Percentiles rank a stretch among this genome's conserved stretches.
Evolutionary conservation across 2,329 filamentous ascomycete genomes (phyloP).

Genomic region (Stagonosporopsis vannaccii): DNA sequence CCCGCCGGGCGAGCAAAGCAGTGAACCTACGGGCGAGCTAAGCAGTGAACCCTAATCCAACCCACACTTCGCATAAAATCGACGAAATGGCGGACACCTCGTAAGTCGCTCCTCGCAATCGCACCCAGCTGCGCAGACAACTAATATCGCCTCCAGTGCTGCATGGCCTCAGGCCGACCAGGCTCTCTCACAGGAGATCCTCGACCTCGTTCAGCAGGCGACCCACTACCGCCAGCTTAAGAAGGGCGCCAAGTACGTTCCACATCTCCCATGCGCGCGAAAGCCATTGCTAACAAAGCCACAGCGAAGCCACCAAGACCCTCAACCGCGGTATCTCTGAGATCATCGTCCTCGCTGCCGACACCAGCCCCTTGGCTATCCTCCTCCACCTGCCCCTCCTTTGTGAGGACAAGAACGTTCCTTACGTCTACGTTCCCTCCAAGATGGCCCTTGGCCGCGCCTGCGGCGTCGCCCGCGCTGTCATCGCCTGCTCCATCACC

Average conservation of each 20-base stretch:
- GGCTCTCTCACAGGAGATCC: conserved; percentile 59
- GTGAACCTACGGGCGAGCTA: conserved; percentile 47
- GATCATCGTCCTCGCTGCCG: conserved; percentile 81
- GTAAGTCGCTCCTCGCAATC: neutral
- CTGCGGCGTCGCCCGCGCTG: conserved; percentile 85
- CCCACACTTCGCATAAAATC: conserved; percentile 1
- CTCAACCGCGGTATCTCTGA: conserved; percentile 91
- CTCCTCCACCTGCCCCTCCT: conserved; percentile 73
- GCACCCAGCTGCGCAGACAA: neutral
- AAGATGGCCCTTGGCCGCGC: conserved; percentile 78
- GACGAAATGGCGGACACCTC: conserved; percentile 38
- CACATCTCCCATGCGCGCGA: neutral
- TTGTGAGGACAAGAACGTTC: conserved; percentile 82
- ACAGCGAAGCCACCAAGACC: conserved; percentile 73
- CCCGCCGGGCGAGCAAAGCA: conserved; percentile 43
- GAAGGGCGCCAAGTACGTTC: conserved; percentile 58
- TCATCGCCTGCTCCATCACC: conserved; percentile 88
- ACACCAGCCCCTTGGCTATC: conserved; percentile 87
- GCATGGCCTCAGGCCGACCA: conserved; percentile 53
- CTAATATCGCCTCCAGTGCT: conserved; percentile 21
- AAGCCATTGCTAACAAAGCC: neutral
- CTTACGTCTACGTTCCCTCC: conserved; percentile 68
- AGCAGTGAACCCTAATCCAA: conserved; percentile 42
- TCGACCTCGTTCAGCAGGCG: conserved; percentile 49
- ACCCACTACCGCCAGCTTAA: conserved; percentile 44